phyloP scores from a whole-genome alignment of 108 stramenopile species.

The Nitzschia sp. region DNA sequence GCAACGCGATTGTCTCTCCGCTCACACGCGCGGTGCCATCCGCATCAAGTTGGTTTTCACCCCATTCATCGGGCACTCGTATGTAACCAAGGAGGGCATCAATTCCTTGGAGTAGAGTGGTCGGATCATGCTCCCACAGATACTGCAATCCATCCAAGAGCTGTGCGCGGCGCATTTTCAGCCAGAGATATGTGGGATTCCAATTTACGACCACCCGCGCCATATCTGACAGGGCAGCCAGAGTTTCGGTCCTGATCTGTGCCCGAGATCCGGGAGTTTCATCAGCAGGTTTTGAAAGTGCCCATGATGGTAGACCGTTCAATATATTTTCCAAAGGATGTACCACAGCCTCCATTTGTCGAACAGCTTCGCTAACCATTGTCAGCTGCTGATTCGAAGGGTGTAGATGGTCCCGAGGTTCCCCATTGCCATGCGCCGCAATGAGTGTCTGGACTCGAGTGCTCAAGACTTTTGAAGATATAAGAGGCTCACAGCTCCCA shows the following conservation, averaged over 20 bases:
- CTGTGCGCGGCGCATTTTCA: conserved; percentile 73
- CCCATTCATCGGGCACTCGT: conserved; percentile 59
- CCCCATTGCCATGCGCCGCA: conserved; percentile 64
- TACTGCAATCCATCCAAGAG: conserved; percentile 71
- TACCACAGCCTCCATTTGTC: conserved; percentile 71
- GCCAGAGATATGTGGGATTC: conserved; percentile 79
- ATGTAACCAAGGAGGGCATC: conserved; percentile 73
- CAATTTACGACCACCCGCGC: conserved; percentile 66
- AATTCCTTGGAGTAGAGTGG: conserved; percentile 73
- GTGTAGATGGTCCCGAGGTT: conserved; percentile 67
- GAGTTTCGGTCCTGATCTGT: conserved; percentile 51
- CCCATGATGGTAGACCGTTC: conserved; percentile 72
- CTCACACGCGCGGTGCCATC: conserved; percentile 46
- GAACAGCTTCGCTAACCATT: conserved; percentile 61
- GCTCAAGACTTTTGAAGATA: conserved; percentile 52
- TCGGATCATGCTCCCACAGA: conserved; percentile 83
- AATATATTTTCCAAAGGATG: conserved; percentile 83
- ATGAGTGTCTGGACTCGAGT: conserved; percentile 52
- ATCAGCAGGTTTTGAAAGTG: conserved; percentile 38
- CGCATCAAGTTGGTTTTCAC: conserved; percentile 24
- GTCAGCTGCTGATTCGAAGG: conserved; percentile 69
- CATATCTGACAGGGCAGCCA: conserved; percentile 60
- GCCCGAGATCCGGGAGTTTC: conserved; percentile 7
- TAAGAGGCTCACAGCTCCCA: conserved; percentile 63
- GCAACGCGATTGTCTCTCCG: conserved; percentile 65